Evolutionary conservation across 2,329 filamentous ascomycete species (phyloP), one percentile per base, ranked within the genome.

Genomic region (Sclerotinia sclerotiorum): DNA sequence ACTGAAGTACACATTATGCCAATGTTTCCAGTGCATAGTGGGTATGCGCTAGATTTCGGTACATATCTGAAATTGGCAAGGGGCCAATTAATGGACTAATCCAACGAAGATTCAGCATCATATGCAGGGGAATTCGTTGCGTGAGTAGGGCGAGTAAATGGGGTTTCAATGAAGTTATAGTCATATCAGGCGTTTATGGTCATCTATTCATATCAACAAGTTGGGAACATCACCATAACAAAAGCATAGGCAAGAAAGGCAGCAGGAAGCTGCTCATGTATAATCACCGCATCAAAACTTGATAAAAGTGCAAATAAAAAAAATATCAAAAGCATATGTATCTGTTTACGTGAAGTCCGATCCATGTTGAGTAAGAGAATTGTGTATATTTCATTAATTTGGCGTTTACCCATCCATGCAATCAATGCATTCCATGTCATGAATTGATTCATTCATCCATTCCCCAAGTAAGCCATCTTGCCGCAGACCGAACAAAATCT

Each of bases 181-280:
- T 63, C 46, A 42, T 51, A 67, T 60, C 21, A 52, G 68, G 65
- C 65, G 65, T 69, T 69, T 48, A 48, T 49, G 68, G 68, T 63
- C 64, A 62, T 51, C 29, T 61, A 66, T 27, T 44, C 24, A 48
- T 52, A 51, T 63, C 29, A 63, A 51, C 35, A 48, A 51, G 29
- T 35, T 51, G 46, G 60, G 21, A n/a, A 32, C 10, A 39, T 13
- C 24, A 13, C 21, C 24, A 13, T 42, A 51, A n/a, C 46, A 51
- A 51, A 46, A 51, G 58, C 46, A 35, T 51, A 51, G 13, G 29
- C 35, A 21, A 57, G n/a, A n/a, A 51, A 35, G 49, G 32, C 21
- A 63, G 60, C 15, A 51, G 13, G 46, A 27, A 24, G n/a, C 32
- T 39, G 29, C 46, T 27, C 60, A 63, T 42, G 46, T 63, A 63